Conservation (phyloP, 495 filamentous ascomycete species). For the Tuber brumale region DNA sequence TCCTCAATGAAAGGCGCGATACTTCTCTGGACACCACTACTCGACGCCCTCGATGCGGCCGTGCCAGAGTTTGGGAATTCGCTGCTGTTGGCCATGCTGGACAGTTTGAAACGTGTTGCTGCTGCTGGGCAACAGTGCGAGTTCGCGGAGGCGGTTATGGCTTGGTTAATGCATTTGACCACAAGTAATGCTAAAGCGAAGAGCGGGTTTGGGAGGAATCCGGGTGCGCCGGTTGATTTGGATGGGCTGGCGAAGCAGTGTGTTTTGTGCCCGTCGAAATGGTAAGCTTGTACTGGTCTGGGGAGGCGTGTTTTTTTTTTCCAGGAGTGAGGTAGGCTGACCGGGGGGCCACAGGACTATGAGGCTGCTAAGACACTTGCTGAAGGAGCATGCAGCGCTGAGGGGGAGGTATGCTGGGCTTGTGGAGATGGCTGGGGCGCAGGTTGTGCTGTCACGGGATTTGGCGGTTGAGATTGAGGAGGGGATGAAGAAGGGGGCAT, state of each 20-base stretch:
- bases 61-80: constrained; percentile 24
- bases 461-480: constrained; percentile 2
- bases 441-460: constrained; percentile 16
- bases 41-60: constrained; percentile 26
- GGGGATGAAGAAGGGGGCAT: constrained; percentile 6
- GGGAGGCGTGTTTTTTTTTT: neutral
- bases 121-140: constrained; percentile 9
- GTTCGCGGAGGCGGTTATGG: constrained; percentile 29
- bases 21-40: constrained; percentile 35
- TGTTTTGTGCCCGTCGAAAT: constrained; percentile 33
- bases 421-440: constrained; percentile 27
- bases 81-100: constrained; percentile 35
- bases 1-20: constrained; percentile 36
- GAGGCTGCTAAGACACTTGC: constrained; percentile 30
- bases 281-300: constrained; percentile 12
- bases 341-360: constrained; percentile 26
- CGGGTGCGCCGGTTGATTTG: constrained; percentile 15
- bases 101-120: constrained; percentile 20
- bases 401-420: constrained; percentile 28
- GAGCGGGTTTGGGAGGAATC: constrained; percentile 13
- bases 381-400: constrained; percentile 21
- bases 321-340: neutral
- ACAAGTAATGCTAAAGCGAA: constrained; percentile 1
- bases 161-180: constrained; percentile 33
- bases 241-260: constrained; percentile 31